phyloP scores from a whole-genome alignment of 768 basidiomycete genomes.

The Cantharellus anzutake region DNA sequence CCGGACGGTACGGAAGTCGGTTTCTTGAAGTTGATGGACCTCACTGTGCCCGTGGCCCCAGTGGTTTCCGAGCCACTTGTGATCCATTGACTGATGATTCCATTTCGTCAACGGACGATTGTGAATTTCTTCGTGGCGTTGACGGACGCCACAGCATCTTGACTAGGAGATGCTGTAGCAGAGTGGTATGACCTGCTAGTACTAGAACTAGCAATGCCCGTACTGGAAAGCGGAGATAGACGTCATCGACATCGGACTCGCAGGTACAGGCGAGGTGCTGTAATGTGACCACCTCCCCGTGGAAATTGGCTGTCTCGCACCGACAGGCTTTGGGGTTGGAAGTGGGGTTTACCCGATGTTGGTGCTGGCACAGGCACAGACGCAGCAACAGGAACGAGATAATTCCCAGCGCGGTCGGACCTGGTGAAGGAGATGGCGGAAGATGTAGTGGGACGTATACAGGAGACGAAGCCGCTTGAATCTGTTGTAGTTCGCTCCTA shows the following conservation, averaged over 20 bases:
- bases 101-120: neutral
- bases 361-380: no score
- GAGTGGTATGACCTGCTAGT: neutral
- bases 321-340: no score
- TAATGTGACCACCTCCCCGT: no score
- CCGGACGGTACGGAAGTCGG: constrained; percentile 69
- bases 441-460: neutral
- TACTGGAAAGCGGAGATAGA: neutral
- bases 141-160: no score
- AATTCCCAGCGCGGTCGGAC: no score
- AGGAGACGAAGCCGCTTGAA: neutral
- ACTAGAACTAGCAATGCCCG: no score
- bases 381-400: no score
- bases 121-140: no score
- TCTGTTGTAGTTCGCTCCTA: neutral
- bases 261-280: no score
- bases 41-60: neutral
- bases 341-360: no score
- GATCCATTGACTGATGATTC: no score
- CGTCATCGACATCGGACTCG: neutral
- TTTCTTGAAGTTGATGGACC: constrained; percentile 20
- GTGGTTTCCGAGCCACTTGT: neutral
- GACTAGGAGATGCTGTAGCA: neutral
- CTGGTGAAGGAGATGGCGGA: neutral
- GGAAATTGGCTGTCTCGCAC: no score